Percentiles rank a stretch among this genome's conserved stretches.
These are phyloP conservation scores for Didymosphaeria variabile DNA, from an alignment of 2,329 filamentous ascomycete species.

Conservation along the genomic window DNA sequence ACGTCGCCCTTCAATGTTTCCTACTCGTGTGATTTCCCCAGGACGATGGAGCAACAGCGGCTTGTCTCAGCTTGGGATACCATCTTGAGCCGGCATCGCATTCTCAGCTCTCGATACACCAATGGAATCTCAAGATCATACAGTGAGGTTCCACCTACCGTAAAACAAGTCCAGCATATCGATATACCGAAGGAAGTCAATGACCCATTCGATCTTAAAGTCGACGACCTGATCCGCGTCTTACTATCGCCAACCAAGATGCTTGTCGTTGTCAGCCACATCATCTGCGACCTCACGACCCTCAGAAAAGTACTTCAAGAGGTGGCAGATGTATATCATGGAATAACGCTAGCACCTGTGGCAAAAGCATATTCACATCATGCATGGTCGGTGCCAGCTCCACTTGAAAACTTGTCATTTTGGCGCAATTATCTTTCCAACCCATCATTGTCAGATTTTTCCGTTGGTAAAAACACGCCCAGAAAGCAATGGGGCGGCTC, in stretches of 20 bases:
- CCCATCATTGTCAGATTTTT: background rate
- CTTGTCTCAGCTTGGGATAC: background rate
- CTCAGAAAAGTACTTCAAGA: background rate
- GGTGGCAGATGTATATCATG: background rate
- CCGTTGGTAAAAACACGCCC: background rate
- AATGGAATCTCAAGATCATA: no score
- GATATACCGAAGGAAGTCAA: background rate
- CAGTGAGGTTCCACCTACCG: no score
- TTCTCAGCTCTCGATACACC: background rate
- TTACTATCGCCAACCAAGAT: background rate
- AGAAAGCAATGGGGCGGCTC: background rate
- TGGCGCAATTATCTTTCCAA: background rate
- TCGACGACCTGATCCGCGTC: background rate
- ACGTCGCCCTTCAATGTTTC: background rate
- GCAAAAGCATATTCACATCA: background rate
- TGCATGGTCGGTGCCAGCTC: no score
- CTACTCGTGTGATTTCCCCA: no score
- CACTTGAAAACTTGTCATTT: background rate
- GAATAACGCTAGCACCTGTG: background rate
- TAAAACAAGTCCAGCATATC: background rate
- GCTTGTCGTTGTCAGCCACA: background rate
- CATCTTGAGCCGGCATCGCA: background rate
- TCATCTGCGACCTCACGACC: background rate
- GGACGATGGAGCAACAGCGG: background rate
- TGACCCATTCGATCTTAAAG: background rate